Base-by-base conservation (phyloP, 2,329 filamentous ascomycete genomes). In the Trichoderma sp. region DNA sequence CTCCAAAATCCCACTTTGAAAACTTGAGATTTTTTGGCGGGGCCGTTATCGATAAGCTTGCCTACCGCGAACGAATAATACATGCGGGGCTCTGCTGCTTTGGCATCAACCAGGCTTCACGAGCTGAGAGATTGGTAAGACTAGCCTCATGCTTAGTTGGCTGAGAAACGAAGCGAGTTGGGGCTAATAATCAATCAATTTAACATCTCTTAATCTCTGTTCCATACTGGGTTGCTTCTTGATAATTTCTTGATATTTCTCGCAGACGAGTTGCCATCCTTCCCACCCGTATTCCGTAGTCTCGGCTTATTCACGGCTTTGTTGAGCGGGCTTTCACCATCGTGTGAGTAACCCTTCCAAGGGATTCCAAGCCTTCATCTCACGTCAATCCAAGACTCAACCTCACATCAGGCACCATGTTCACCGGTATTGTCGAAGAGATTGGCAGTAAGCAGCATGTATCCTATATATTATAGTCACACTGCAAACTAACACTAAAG, bases 381-480 rank as follows among this genome's bases (percentile, higher is more conserved):
- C n/a, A 59, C 56, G n/a, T 43, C 56, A 28, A 28, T 39, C 56
- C n/a, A 28, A 59, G 34, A 21, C 56, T 59, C 26, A 21, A 21
- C 14, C 13, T 37, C 32, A 58, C 49, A 51, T 56, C 70, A 18
- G 75, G 72, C 74, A 79, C 64, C 70, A 98, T 99, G 96, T 98
- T 99, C 78, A 98, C 96, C 69, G 96, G 96, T 74, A 91, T 97
- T 71, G 92, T 97, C 66, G 94, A 97, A 82, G 91, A 91, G 71
- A 91, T 98, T 72, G 96, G 96, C 83, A 94, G 95, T 97, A 83
- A 81, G 90, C 83, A 16, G 26, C 26, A 13, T 24, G 14, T 21
- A 43, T 26, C n/a, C 46, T 61, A 46, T 39, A 46, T 61, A 46
- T 39, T 63, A 46, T 32, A 24, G 49, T 51, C 16, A 7, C 21